Evolutionary conservation across 768 basidiomycete genomes (phyloP).

Genomic region (Strobilomyces confusus): DNA sequence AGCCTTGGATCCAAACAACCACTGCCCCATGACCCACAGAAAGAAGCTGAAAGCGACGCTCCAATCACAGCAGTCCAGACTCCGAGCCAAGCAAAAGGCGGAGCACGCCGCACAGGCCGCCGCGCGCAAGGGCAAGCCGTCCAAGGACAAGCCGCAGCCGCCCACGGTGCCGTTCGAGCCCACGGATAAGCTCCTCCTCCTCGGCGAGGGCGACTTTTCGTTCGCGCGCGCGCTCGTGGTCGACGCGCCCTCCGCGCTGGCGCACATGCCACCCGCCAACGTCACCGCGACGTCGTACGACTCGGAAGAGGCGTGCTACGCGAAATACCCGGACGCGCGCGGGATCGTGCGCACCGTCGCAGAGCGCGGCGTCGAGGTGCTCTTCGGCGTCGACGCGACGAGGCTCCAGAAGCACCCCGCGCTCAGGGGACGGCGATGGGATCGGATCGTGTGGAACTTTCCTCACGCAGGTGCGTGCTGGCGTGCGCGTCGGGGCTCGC

Average conservation of each 20-base stretch:
- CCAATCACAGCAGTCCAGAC: conserved; percentile 63
- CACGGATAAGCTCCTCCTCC: conserved; percentile 65
- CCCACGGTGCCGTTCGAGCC: conserved; percentile 61
- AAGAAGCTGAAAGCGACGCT: conserved; percentile 68
- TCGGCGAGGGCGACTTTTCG: conserved; percentile 97
- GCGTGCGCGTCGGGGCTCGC: conserved; percentile 16
- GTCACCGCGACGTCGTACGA: conserved; percentile 87
- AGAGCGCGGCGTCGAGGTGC: conserved; percentile 59
- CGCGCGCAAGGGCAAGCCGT: conserved; percentile 41
- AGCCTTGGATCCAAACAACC: conserved; percentile 30
- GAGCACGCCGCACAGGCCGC: conserved; percentile 41
- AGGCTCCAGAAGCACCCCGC: conserved; percentile 54
- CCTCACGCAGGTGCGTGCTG: conserved; percentile 76
- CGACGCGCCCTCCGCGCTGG: conserved; percentile 42
- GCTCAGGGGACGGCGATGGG: conserved; percentile 64
- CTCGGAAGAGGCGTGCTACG: conserved; percentile 64
- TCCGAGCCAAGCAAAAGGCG: conserved; percentile 60
- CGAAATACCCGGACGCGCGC: conserved; percentile 77
- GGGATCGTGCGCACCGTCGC: conserved; percentile 54
- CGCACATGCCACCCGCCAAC: conserved; percentile 56
- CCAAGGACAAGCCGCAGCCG: conserved; percentile 23
- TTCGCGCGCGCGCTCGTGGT: conserved; percentile 73
- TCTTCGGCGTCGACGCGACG: conserved; percentile 86
- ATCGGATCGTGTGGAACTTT: conserved; percentile 91
- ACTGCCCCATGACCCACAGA: conserved; percentile 36